Base-by-base conservation (phyloP, 352 stramenopile genomes). In the Pythium rishiriense region DNA sequence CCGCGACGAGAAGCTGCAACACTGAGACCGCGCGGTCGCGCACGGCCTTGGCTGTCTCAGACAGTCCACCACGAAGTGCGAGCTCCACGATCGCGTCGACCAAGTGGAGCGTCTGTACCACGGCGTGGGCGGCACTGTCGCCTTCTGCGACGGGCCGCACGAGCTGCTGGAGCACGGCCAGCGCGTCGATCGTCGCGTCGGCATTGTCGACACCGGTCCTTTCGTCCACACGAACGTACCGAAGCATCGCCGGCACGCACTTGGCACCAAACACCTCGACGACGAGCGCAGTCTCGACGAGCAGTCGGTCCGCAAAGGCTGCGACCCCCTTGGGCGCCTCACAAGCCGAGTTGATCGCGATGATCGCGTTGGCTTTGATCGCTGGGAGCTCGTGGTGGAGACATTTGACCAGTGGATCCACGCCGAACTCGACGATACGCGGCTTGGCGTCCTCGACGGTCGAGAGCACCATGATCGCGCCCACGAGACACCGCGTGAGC, bases 391-490 rank as follows among this genome's bases (percentile, higher is more conserved):
- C 54, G 58, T 91, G 78, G 25, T 74, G 75, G 25, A 93, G 60
- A 56, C 84, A 93, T 37, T 69, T 70, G 9, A 74, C 71, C 5
- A 93, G 68, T 37, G 80, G 79, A 56, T 89, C 77, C 47, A 90
- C 78, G n/a, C 79, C 84, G 37, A 83, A 85, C 59, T 89, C 79
- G 59, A 93, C 69, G 41, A 93, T 69, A 8, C 74, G 75, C 22
- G 81, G 69, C 58, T 91, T 93, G 49, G 84, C 84, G 21, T 81
- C 74, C 54, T 93, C 82, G 6, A 71, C 74, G 0, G 81, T 90
- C 2, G 82, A 87, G 5, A 93, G 64, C n/a, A 70, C 69, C 85
- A 93, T 90, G 52, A 91, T 64, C 3, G 82, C 76, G 15, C 75
- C 62, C 14, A 85, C 68, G 8, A 90, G 52, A 17, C 76, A 79